Conservation (phyloP, 2,329 filamentous ascomycete genomes). For the Claviceps quebecensis region DNA sequence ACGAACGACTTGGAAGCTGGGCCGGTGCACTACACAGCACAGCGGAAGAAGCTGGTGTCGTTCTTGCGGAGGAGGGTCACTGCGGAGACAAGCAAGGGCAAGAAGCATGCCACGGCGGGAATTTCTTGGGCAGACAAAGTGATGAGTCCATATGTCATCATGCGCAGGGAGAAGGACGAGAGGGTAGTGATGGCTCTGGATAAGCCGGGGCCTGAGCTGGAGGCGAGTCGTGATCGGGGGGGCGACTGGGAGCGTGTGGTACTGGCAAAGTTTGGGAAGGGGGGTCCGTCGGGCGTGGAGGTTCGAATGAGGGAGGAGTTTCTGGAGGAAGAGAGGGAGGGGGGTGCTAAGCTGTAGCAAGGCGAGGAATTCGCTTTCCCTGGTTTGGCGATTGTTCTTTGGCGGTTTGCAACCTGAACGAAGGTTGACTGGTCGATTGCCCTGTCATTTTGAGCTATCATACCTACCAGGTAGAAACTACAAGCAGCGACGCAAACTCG, state of each 20-base stretch:
- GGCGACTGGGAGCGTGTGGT: conserved; percentile 49
- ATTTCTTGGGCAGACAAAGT: conserved; percentile 47
- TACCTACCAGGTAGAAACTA: no score
- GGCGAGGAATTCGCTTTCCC: not conserved
- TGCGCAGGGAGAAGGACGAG: conserved; percentile 29
- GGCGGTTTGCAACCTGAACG: no score
- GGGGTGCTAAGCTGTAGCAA: conserved; percentile 6
- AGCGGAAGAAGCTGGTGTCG: conserved; percentile 37
- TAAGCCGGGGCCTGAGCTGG: conserved; percentile 41
- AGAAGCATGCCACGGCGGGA: conserved; percentile 24
- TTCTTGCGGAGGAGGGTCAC: conserved; percentile 36
- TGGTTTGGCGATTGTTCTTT: not conserved
- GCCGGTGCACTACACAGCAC: conserved; percentile 25
- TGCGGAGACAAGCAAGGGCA: conserved; percentile 24
- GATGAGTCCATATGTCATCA: conserved; percentile 40
- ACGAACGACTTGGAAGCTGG: conserved; percentile 14
- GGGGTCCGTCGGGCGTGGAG: conserved; percentile 38
- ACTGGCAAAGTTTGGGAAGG: conserved; percentile 37
- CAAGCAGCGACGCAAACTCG: no score
- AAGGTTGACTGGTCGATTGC: no score
- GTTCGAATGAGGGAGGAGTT: conserved; percentile 36
- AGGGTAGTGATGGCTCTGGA: conserved; percentile 42
- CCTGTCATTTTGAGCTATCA: no score
- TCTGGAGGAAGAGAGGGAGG: conserved; percentile 28
- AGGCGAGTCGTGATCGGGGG: conserved; percentile 23